Percentiles rank a stretch among this genome's conserved stretches.
phyloP scores from a whole-genome alignment of 2,329 filamentous ascomycete species.

The Microdochium paspali region DNA sequence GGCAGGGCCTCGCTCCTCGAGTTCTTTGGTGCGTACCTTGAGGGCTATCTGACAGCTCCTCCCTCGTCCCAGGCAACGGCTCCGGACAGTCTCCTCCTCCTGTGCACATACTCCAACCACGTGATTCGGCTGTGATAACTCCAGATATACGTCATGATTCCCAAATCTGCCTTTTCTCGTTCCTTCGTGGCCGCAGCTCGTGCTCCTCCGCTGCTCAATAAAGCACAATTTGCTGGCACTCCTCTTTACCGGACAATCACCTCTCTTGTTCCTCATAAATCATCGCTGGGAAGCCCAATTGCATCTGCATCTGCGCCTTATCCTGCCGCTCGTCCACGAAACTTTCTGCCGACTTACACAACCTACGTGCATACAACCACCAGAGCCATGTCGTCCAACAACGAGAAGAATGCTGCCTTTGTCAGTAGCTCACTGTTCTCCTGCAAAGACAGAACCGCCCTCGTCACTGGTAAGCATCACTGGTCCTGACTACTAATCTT shows the following conservation, averaged over 20 bases:
- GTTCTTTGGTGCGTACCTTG: background rate
- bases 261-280: background rate
- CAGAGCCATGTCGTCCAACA: slow-evolving; percentile 5
- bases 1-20: background rate
- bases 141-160: background rate
- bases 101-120: background rate
- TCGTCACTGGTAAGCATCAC: slow-evolving; percentile 28
- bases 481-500: too few species aligned
- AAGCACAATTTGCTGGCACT: background rate
- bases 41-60: too few species aligned
- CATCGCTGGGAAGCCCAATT: too few species aligned
- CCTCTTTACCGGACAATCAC: background rate
- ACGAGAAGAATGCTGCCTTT: slow-evolving; percentile 18
- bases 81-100: background rate
- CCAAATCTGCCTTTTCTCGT: background rate
- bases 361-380: background rate
- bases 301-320: background rate
- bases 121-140: too few species aligned
- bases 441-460: slow-evolving; percentile 30
- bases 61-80: too few species aligned
- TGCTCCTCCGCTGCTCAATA: background rate
- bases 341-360: background rate
- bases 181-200: background rate
- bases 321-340: background rate
- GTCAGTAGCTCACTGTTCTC: slow-evolving; percentile 29